phyloP scores from a whole-genome alignment of 305 asterid species.

The Withania somnifera region DNA sequence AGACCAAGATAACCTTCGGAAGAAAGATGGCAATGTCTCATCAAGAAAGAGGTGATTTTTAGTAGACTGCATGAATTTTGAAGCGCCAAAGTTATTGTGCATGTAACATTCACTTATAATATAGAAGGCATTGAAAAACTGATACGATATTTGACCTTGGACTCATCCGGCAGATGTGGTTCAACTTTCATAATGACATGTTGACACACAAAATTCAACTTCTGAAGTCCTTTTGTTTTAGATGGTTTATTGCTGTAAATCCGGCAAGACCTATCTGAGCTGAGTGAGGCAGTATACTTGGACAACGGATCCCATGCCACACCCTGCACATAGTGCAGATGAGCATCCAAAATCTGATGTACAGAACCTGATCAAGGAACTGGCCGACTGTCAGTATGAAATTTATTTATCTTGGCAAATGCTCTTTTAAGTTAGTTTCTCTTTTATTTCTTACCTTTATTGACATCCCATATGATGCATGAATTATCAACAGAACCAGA shows the following conservation, averaged over 20 bases:
- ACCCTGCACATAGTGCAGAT: slow-evolving; percentile 95
- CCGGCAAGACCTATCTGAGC: slow-evolving; percentile 94
- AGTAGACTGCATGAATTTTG: slow-evolving; percentile 42
- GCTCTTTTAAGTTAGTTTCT: background rate
- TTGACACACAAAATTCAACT: slow-evolving; percentile 67
- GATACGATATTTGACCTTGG: slow-evolving; percentile 51
- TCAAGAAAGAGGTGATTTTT: slow-evolving; percentile 88
- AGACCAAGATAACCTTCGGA: slow-evolving; percentile 94
- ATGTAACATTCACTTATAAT: background rate
- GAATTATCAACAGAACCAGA: slow-evolving; percentile 97
- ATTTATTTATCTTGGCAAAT: background rate
- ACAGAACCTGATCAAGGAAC: slow-evolving; percentile 53
- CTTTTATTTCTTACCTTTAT: slow-evolving; percentile 40
- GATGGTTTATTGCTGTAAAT: slow-evolving; percentile 67
- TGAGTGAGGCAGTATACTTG: slow-evolving; percentile 79
- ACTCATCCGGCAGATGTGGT: slow-evolving; percentile 44
- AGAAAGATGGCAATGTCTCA: slow-evolving; percentile 96
- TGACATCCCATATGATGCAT: slow-evolving; percentile 91
- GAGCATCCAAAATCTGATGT: slow-evolving; percentile 81
- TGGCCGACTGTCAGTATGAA: background rate
- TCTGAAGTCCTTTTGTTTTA: slow-evolving; percentile 72
- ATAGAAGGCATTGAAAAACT: background rate
- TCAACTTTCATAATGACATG: slow-evolving; percentile 75
- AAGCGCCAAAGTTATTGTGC: slow-evolving; percentile 7
- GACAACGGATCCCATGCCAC: slow-evolving; percentile 96